phyloP scores from a whole-genome alignment of 106 monocot species.

The Apostasia ramifera region DNA sequence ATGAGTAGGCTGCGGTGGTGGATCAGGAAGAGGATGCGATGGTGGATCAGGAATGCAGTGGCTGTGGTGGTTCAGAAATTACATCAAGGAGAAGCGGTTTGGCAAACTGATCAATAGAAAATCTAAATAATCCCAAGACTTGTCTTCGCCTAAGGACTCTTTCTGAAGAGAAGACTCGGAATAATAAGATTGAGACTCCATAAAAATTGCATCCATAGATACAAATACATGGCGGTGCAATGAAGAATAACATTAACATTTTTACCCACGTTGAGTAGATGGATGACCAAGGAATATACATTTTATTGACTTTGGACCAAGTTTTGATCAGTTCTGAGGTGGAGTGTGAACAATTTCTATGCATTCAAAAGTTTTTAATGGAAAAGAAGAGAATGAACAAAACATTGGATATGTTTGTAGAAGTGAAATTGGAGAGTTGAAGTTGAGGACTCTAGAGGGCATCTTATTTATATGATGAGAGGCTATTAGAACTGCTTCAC shows the following conservation, averaged over 20 bases:
- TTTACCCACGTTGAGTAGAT: not conserved
- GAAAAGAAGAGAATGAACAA: no score
- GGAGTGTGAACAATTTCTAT: no score
- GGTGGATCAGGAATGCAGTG: no score
- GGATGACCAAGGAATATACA: not conserved
- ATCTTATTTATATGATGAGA: no score
- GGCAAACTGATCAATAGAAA: no score
- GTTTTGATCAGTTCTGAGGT: not conserved
- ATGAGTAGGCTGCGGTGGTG: not conserved
- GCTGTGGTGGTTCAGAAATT: no score
- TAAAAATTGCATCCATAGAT: not conserved
- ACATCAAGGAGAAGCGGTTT: no score
- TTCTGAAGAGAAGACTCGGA: not conserved
- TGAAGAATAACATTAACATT: not conserved
- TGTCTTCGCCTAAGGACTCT: not conserved
- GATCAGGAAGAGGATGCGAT: not conserved
- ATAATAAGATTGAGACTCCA: not conserved
- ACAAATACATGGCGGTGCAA: not conserved
- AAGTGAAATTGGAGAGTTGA: no score
- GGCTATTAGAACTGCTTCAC: no score
- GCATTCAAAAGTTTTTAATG: no score
- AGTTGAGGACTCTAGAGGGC: no score
- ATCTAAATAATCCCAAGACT: not conserved
- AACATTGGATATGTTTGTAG: no score
- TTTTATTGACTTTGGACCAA: not conserved